Base-by-base conservation (phyloP, 768 basidiomycete genomes). In the Piloderma croceum region DNA sequence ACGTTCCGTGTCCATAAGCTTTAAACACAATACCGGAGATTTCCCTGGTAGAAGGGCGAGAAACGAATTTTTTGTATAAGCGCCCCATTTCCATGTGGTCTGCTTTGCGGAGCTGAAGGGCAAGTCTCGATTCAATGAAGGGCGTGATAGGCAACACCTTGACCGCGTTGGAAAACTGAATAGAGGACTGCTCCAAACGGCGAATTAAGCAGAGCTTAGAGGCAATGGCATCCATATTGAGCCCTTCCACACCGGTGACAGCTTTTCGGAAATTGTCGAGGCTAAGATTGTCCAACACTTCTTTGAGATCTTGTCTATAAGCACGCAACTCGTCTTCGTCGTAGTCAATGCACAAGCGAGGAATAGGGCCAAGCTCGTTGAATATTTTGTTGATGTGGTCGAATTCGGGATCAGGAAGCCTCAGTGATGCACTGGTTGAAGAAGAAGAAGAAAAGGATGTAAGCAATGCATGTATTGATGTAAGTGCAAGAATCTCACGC, bases 401-500 rank as follows among this genome's bases (percentile, higher is more conserved):
- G 31, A 19, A 37, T 31, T n/a, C n/a, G n/a, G n/a, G n/a, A n/a
- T n/a, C n/a, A n/a, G n/a, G n/a, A n/a, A n/a, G n/a, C n/a, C n/a
- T n/a, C n/a, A n/a, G n/a, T n/a, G n/a, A n/a, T n/a, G n/a, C n/a
- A n/a, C n/a, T n/a, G n/a, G n/a, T n/a, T n/a, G n/a, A n/a, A n/a
- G n/a, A n/a, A n/a, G n/a, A n/a, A n/a, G n/a, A n/a, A n/a, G n/a
- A n/a, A n/a, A n/a, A n/a, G n/a, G n/a, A n/a, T n/a, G n/a, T n/a
- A n/a, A n/a, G n/a, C n/a, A n/a, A n/a, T n/a, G n/a, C n/a, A n/a
- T n/a, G n/a, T n/a, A n/a, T n/a, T n/a, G n/a, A n/a, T n/a, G n/a
- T n/a, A n/a, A n/a, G n/a, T n/a, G n/a, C n/a, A 45, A 33, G 24
- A 31, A 39, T 45, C 47, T 45, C 29, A 48, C 47, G 36, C 45